Evolutionary conservation across 106 monocot species (phyloP).

Genomic region (Gastrodia elata): DNA sequence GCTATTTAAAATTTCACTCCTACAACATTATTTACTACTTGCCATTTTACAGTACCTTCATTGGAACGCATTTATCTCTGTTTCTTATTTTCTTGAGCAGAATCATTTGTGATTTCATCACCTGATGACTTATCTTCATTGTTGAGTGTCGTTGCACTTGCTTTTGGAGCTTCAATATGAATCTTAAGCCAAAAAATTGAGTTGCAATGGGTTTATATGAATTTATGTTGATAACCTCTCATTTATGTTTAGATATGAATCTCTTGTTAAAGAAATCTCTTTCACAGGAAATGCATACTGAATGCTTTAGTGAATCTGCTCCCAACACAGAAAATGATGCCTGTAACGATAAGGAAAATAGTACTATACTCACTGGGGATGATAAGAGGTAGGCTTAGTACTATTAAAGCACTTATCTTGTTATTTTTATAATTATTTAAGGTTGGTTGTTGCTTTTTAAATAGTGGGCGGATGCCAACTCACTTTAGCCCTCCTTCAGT

Average conservation of each 20-base stretch:
- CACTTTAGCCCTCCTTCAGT: neutral
- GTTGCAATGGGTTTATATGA: neutral
- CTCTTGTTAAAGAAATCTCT: neutral
- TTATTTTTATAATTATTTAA: neutral
- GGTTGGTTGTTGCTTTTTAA: neutral
- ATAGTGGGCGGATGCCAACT: neutral
- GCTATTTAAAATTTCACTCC: no score
- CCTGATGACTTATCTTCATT: neutral
- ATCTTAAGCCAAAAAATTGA: neutral
- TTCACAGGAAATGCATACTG: neutral
- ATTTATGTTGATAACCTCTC: neutral
- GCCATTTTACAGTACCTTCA: neutral
- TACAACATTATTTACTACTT: neutral
- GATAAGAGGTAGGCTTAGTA: constrained; percentile 8
- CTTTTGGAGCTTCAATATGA: neutral
- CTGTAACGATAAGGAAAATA: constrained; percentile 1
- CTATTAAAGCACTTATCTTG: no score
- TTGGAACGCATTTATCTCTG: neutral
- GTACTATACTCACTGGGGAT: constrained; percentile 1
- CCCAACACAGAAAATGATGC: constrained; percentile 9
- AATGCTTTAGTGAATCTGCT: neutral
- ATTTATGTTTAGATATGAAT: neutral
- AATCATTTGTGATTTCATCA: constrained; percentile 1
- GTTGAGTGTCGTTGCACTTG: neutral
- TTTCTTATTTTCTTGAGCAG: neutral